Percentiles rank a stretch among this genome's conserved stretches.
These are phyloP conservation scores for Saraca asoca DNA, from an alignment of 331 rosid species.

Conservation along the genomic window DNA sequence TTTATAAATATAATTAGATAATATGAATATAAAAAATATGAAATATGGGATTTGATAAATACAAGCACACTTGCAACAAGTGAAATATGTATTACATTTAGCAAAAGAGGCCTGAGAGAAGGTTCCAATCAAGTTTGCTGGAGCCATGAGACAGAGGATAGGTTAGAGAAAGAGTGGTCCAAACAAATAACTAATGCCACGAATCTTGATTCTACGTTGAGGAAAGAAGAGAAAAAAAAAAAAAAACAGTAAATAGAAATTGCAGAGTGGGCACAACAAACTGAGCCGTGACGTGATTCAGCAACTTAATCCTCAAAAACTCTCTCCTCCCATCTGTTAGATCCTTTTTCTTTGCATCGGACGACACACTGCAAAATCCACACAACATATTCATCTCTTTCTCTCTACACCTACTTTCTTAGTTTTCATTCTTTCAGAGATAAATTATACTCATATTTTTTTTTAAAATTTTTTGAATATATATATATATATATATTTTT, in stretches of 20 bases:
- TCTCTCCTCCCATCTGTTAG: too few species aligned
- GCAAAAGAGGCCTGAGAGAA: too few species aligned
- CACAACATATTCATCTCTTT: constrained; percentile 18
- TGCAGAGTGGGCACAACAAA: constrained; percentile 38
- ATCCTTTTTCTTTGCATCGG: constrained; percentile 47
- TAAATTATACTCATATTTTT: too few species aligned
- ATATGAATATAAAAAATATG: too few species aligned
- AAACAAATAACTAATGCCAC: constrained; percentile 36
- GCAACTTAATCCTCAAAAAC: constrained; percentile 33
- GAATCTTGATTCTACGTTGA: constrained; percentile 27
- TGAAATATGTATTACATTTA: too few species aligned
- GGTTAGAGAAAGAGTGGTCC: constrained; percentile 37
- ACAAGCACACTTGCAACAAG: too few species aligned
- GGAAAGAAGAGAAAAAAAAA: constrained; percentile 35
- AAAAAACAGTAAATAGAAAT: constrained; percentile 9
- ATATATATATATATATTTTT: too few species aligned
- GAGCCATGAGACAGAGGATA: background rate
- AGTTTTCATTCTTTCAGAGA: too few species aligned
- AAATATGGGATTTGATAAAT: too few species aligned
- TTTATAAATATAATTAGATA: too few species aligned
- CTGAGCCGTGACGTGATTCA: constrained; percentile 30
- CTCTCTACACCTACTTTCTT: background rate
- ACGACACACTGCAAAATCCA: constrained; percentile 49
- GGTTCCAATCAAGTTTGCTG: background rate
- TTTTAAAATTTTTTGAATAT: background rate